Percentiles rank a stretch among this genome's conserved stretches.
phyloP scores from a whole-genome alignment of 164 flowering plant genomes.

The Magnolia kwangsiensis region DNA sequence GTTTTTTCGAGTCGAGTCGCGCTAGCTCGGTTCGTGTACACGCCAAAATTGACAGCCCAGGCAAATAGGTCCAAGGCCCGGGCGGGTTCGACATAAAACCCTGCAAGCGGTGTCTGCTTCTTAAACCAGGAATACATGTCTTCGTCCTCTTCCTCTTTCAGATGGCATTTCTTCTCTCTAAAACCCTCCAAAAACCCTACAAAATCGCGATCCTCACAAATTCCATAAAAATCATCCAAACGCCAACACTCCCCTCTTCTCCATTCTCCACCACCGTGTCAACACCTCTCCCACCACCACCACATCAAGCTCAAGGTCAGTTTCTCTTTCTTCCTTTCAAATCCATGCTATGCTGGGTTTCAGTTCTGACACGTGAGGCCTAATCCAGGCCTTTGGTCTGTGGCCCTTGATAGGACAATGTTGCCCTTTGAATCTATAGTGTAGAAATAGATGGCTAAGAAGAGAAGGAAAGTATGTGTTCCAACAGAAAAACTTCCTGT shows the following conservation, averaged over 20 bases:
- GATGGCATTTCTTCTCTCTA: slow-evolving; percentile 12
- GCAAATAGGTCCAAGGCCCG: too few relatives aligned
- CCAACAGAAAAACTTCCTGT: neutral
- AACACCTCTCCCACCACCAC: slow-evolving; percentile 10
- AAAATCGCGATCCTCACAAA: slow-evolving; percentile 1
- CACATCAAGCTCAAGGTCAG: slow-evolving; percentile 28
- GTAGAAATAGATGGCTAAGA: neutral
- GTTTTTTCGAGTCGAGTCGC: too few relatives aligned
- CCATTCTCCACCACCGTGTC: slow-evolving; percentile 14
- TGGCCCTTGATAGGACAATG: neutral
- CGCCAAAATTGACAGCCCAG: too few relatives aligned
- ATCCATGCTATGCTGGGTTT: neutral
- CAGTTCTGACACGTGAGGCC: neutral
- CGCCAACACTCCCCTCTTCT: slow-evolving; percentile 8
- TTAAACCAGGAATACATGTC: too few relatives aligned
- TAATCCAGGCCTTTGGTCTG: neutral
- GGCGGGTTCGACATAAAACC: neutral
- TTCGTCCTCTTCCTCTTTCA: too few relatives aligned
- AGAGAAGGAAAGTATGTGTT: neutral
- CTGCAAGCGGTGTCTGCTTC: neutral
- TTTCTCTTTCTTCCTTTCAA: neutral
- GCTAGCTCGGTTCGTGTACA: too few relatives aligned
- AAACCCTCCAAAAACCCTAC: slow-evolving; percentile 16
- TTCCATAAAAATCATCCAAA: slow-evolving; percentile 6
- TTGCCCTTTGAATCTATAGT: neutral